Base-by-base conservation (phyloP, 2,329 filamentous ascomycete species). In the Fonsecaea monophora region DNA sequence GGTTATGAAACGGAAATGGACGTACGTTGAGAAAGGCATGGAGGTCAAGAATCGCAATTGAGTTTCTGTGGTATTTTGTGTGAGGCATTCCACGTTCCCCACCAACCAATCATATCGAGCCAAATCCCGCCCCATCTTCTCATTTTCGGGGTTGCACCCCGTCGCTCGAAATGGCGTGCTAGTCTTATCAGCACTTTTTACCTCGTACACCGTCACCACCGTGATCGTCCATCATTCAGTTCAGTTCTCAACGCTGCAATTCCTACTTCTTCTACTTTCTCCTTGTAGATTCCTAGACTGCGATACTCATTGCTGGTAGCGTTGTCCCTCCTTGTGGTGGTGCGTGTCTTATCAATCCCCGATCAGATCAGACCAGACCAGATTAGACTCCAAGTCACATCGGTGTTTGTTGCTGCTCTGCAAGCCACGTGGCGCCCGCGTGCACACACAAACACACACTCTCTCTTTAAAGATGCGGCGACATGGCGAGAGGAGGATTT, bases 121-220 rank as follows among this genome's bases (percentile, higher is more conserved):
- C 37, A 40, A 40, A 40, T 10, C 4, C 37, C 13, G 37, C 37
- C 9, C 25, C 25, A 25, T 25, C 25, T 25, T 25, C 25, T 25
- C 25, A 25, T 25, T 40, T 57, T 64, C 62, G 62, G 62, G 34
- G 62, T 64, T 64, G 62, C 55, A 45, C 62, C 48, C 62, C 62
- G 62, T 59, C 15, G 30, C 25, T 32, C 35, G 32, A 21, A 53
- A 64, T 64, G 54, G 55, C 62, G 54, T 64, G 62, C 61, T 64
- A 25, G 58, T n/a, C 53, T 53, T 21, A 48, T 25, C 48, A 56
- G 38, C 25, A 35, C 25, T 37, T 56, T 25, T 25, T 25, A 25
- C 25, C 25, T 25, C 25, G 25, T 25, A 25, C 25, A 25, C 25
- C 25, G 3, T 25, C 25, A 25, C 25, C 25, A 25, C 25, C 25